Conservation (phyloP, 805 yeast genomes). For the Yamadazyma akitaensis region DNA sequence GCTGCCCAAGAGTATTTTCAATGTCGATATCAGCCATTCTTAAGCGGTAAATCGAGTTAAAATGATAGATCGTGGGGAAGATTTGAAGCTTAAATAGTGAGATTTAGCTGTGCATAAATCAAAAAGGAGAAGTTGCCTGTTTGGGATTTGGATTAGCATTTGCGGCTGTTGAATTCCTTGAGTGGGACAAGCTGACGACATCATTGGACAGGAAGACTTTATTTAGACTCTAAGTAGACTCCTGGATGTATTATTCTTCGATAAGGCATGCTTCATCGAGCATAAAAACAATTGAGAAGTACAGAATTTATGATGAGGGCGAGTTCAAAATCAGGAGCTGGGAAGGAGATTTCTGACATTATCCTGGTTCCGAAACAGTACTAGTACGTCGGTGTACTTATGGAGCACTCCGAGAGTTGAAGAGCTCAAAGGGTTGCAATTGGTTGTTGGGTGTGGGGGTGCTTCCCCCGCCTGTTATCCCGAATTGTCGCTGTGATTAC, state of each 20-base stretch:
- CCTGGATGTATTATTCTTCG: background rate
- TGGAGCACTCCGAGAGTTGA: background rate
- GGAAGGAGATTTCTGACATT: no score
- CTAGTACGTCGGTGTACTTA: background rate
- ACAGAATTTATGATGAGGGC: no score
- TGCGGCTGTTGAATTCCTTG: background rate
- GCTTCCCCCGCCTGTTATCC: background rate
- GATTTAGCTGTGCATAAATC: background rate
- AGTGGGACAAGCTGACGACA: background rate
- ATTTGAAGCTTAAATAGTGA: background rate
- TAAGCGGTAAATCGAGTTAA: background rate
- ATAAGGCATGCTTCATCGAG: background rate
- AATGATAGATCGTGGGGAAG: background rate
- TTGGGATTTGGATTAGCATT: background rate
- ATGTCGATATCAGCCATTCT: conserved; percentile 21
- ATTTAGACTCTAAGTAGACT: background rate
- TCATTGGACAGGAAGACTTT: background rate
- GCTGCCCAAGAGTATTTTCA: conserved; percentile 16
- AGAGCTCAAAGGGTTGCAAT: background rate
- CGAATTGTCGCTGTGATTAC: background rate
- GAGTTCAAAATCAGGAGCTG: no score
- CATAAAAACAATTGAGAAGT: no score
- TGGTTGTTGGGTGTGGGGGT: background rate
- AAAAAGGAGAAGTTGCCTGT: background rate
- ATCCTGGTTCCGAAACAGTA: no score